Base-by-base conservation (phyloP, 805 yeast genomes). In the Suhomyces sp. region DNA sequence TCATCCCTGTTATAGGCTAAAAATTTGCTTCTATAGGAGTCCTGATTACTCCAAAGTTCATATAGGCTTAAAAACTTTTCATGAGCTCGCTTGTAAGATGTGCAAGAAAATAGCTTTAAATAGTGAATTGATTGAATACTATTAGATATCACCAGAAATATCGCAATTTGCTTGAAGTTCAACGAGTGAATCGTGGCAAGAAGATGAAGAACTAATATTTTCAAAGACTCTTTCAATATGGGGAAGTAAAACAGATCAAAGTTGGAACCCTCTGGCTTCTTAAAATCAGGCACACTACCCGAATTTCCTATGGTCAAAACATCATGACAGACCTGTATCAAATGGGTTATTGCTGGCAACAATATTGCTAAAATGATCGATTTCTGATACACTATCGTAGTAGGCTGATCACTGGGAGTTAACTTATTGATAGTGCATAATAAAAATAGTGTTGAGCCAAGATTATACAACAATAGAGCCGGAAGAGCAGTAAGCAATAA, bases 1-100 rank as follows among this genome's bases (percentile, higher is more conserved):
- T 56, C 61, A 15, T 44, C 52, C 15, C 50, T 49, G 51, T 55
- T 53, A 48, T 15, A 37, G 13, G 8, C 5, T 5, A 43, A 47
- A 39, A 40, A 50, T 15, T 49, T 57, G 35, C 44, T 47, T 24
- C 46, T 49, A 33, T 48, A 56, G 12, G 44, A 25, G 35, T 54
- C 56, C 43, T 60, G 63, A 46, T 57, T 46, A 9, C 19, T 27
- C 61, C 64, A 65, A 24, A 61, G 33, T 10, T 57, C 53, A 45
- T 64, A 57, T 35, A 55, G 51, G 22, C 47, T 45, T 29, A 59
- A 37, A 46, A 62, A 65, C 43, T 56, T 55, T 2, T 45, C 33
- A 50, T 54, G 62, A 41, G 37, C 46, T n/a, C 43, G 22, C 2
- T 45, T 13, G 45, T 62, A 63, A 39, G 47, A 40, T 3, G 24